phyloP scores from a whole-genome alignment of 2,329 filamentous ascomycete genomes.

The Colletotrichum sp. region DNA sequence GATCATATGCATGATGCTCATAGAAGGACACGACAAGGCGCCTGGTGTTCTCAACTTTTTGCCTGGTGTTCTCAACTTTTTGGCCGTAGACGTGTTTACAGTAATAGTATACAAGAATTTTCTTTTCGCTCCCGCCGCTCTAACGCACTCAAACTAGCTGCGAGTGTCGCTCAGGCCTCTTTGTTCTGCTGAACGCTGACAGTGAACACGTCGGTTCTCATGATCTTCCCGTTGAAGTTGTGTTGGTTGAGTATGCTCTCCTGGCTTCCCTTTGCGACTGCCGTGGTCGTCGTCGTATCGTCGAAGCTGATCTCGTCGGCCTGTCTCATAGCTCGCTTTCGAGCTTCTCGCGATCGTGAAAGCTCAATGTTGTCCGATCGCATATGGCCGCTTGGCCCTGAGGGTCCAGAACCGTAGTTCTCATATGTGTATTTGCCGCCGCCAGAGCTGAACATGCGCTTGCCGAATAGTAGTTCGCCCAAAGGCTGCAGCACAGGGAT shows the following conservation, averaged over 20 bases:
- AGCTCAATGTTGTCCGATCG: not conserved
- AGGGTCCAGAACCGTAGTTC: not conserved
- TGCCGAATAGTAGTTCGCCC: slow-evolving; percentile 1
- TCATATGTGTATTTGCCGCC: not conserved
- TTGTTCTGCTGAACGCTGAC: not conserved
- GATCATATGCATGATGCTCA: slow-evolving; percentile 50
- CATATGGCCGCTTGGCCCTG: not conserved
- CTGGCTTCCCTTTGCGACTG: not conserved
- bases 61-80: not conserved
- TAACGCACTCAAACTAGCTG: not conserved
- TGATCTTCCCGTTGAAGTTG: not conserved
- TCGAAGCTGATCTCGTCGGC: not conserved
- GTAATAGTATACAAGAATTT: not conserved
- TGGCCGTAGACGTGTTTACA: not conserved
- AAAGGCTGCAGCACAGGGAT: slow-evolving; percentile 39
- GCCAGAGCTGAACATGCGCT: slow-evolving; percentile 18
- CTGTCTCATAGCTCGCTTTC: not conserved
- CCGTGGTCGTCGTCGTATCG: not conserved
- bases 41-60: not conserved
- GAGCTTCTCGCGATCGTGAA: not conserved
- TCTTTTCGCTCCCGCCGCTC: not conserved
- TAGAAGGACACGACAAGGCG: not conserved
- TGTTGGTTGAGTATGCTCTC: not conserved
- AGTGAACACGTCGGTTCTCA: not conserved
- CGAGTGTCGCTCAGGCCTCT: not conserved